Base-by-base conservation (phyloP, 78 protist genomes). In the Dictyostelium brefeldianum region DNA sequence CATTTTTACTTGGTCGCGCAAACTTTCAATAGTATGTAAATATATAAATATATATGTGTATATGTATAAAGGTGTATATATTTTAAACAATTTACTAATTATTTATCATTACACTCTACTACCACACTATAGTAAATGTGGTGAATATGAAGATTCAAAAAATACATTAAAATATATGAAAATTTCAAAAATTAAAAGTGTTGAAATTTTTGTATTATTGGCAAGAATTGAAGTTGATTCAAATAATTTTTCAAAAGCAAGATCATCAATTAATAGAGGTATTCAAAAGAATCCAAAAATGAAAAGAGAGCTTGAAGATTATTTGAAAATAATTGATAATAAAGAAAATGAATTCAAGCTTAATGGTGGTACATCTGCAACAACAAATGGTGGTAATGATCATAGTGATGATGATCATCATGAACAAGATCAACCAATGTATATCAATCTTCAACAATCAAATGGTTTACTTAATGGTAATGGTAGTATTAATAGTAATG, bases 161-260 rank as follows among this genome's bases (percentile, higher is more conserved):
- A 47, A 20, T 36, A 56, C 57, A 62, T 62, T 85, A 57, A 85
- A 85, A 75, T 85, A 53, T 56, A 85, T 85, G 92, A 85, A 85
- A 47, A 69, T 62, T 18, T 29, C 41, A 18, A 78, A 85, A 6
- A n/a, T 57, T n/a, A 48, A 75, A 43, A 56, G 59, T n/a, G 31
- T 81, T 10, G 77, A 75, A 1, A 25, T 75, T 0, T 75, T 54
- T 59, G 56, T 62, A 29, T 65, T 29, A 11, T 75, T 50, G 46
- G 83, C 92, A 57, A 8, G 11, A 7, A 25, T 85, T 14, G 92
- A 73, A 48, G 18, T 75, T 36, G 31, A 29, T 3, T 31, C 20
- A 74, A 14, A 5, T 10, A 71, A 75, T 25, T 85, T 43, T 47
- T 70, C 78, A 71, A 85, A 85, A 20, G 71, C 92, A 56, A 27